phyloP scores from a whole-genome alignment of 169 alveolate genomes.

The Plasmodium vivax region DNA sequence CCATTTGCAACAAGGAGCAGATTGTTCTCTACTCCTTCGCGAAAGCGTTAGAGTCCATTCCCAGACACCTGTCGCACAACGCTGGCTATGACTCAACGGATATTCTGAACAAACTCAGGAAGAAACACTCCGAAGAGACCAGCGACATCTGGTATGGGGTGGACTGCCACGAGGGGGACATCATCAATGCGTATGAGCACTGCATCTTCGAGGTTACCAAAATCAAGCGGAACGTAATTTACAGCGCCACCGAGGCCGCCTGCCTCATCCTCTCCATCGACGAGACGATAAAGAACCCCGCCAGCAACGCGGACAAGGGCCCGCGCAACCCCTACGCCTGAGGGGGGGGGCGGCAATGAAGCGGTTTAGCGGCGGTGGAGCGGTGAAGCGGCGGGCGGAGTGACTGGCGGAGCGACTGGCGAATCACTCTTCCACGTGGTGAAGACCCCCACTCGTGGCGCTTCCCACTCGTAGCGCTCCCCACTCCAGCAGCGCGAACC shows the following conservation, averaged over 20 bases:
- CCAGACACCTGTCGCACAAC: slow-evolving; percentile 96
- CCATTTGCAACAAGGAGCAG: slow-evolving; percentile 94
- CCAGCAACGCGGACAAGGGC: slow-evolving; percentile 83
- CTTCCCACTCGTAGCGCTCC: too few species aligned
- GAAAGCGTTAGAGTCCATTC: slow-evolving; percentile 96
- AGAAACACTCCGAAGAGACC: slow-evolving; percentile 89
- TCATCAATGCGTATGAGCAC: slow-evolving; percentile 89
- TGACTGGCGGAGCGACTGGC: too few species aligned
- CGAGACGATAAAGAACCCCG: slow-evolving; percentile 96
- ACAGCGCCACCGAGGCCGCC: slow-evolving; percentile 99
- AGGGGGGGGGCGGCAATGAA: background rate
- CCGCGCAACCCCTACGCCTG: slow-evolving; percentile 66
- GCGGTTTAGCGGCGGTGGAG: too few species aligned
- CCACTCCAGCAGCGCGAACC: background rate
- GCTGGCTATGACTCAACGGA: slow-evolving; percentile 97
- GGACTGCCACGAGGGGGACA: slow-evolving; percentile 93
- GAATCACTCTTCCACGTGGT: too few species aligned
- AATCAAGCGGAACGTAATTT: slow-evolving; percentile 94
- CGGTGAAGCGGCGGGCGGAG: too few species aligned
- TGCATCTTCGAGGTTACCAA: slow-evolving; percentile 98
- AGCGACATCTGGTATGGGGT: slow-evolving; percentile 93
- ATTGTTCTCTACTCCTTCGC: slow-evolving; percentile 94
- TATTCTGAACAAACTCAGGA: slow-evolving; percentile 93
- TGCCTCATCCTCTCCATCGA: slow-evolving; percentile 96
- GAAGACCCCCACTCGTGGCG: too few species aligned